Conservation (phyloP, 2,329 filamentous ascomycete genomes). For the Ophiostoma triangulosporum region DNA sequence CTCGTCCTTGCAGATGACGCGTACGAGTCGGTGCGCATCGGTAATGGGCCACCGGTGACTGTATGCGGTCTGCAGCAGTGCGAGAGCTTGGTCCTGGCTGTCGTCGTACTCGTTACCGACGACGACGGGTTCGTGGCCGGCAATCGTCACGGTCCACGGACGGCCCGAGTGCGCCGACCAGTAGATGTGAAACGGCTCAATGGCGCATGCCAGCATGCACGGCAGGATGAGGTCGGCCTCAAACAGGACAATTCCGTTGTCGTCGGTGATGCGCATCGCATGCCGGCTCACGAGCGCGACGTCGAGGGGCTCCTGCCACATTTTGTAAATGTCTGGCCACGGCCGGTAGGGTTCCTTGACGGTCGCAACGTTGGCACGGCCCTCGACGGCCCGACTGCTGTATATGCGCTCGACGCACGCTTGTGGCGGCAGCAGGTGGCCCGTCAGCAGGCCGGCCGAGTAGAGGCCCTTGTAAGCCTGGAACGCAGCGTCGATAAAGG, state of each 20-base stretch:
- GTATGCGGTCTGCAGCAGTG: constrained; percentile 34
- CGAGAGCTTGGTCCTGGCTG: constrained; percentile 28
- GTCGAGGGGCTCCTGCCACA: constrained; percentile 25
- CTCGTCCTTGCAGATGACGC: constrained; percentile 21
- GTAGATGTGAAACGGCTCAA: constrained; percentile 27
- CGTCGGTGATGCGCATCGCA: constrained; percentile 23
- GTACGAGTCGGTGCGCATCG: constrained; percentile 29
- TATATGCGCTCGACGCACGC: not conserved
- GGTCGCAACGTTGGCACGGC: constrained; percentile 22
- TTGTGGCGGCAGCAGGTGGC: constrained; percentile 57
- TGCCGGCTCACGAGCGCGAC: constrained; percentile 19
- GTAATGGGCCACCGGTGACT: constrained; percentile 30
- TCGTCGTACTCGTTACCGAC: not conserved
- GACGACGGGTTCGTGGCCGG: not conserved
- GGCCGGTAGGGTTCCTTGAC: constrained; percentile 30
- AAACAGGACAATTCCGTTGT: constrained; percentile 18
- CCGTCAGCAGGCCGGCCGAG: constrained; percentile 56
- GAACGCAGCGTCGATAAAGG: constrained; percentile 71
- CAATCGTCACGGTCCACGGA: constrained; percentile 25
- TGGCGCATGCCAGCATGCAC: constrained; percentile 22
- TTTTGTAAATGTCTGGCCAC: constrained; percentile 30
- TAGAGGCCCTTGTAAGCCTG: constrained; percentile 63
- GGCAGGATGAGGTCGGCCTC: constrained; percentile 33
- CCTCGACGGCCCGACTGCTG: constrained; percentile 23
- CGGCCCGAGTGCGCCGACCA: constrained; percentile 21